Base-by-base conservation (phyloP, 2,329 filamentous ascomycete species). In the Aspergillus hiratsukae region DNA sequence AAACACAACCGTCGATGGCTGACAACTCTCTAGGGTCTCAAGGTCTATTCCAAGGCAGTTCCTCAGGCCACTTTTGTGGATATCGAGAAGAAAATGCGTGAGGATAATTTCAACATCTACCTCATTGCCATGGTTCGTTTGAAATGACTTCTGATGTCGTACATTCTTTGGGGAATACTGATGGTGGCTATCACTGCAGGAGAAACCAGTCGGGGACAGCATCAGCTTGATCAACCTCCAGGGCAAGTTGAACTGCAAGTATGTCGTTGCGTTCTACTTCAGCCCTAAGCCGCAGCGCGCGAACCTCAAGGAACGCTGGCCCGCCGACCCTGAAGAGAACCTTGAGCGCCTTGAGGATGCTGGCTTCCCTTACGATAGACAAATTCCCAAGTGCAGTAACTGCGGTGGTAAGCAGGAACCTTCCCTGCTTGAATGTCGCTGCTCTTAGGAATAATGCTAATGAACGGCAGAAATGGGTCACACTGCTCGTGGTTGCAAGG, bases 181-280 rank as follows among this genome's bases (percentile, higher is more conserved):
- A 61, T 53, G 45, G 59, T 58, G 28, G 49, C 52, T 31, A 43
- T 11, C 19, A 41, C 29, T 57, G 40, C n/a, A 78, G 76, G 71
- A 76, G 64, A 72, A 78, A 64, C 67, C 75, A 66, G 60, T 73
- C 53, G 61, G 65, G 8, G 71, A 75, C 31, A 76, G 74, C 46
- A 77, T 78, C 63, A 82, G 75, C 49, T 72, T 82, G 25, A 77
- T 84, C 60, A 76, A 81, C 58, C 72, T 83, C 9, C 75, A 82
- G 59, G 82, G 82, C 49, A 79, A 81, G 52, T 63, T 75, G 19
- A 76, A 78, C 56, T 78, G 79, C 67, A 77, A 78, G 58, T 84
- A 78, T 56, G 72, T 76, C 27, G 74, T 83, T 53, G 76, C 76
- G 0, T 79, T 81, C 66, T 81, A 77, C 65, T 77, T 75, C 61